Evolutionary conservation across 495 filamentous ascomycete genomes (phyloP).

Genomic region (Cercophora samala): DNA sequence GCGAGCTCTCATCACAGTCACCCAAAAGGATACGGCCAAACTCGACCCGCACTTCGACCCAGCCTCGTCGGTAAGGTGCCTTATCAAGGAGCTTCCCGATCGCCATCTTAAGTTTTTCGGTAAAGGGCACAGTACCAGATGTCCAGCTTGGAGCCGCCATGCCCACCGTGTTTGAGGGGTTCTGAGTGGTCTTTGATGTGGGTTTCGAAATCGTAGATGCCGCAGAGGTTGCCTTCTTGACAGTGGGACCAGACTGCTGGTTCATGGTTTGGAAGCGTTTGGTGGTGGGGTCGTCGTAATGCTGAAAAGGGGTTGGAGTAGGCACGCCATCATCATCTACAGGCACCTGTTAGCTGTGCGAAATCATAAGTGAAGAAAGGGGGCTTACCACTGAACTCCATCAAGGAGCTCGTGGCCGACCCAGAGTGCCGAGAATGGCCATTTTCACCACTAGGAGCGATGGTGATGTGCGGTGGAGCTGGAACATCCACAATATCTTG

Average conservation of each 20-base stretch:
- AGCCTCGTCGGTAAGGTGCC: slow-evolving; percentile 30
- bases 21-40: slow-evolving; percentile 43
- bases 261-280: slow-evolving; percentile 6
- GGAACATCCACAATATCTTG: background rate
- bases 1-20: slow-evolving; percentile 14
- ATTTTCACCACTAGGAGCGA: background rate
- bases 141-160: background rate
- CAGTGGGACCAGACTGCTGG: background rate
- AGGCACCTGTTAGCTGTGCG: background rate
- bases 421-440: background rate
- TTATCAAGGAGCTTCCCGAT: slow-evolving; percentile 14
- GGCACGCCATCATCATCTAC: background rate
- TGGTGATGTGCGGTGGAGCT: background rate
- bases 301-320: background rate
- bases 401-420: background rate
- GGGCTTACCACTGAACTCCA: background rate
- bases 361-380: background rate
- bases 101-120: slow-evolving; percentile 15
- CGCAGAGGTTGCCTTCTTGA: too few species aligned
- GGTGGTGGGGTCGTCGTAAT: background rate
- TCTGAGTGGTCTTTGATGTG: background rate
- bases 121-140: slow-evolving; percentile 1
- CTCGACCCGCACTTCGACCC: slow-evolving; percentile 38
- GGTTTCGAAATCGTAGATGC: background rate
- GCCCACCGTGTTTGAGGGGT: background rate